Conservation (phyloP, 495 filamentous ascomycete genomes). For the Hypoxylon lenormandii region DNA sequence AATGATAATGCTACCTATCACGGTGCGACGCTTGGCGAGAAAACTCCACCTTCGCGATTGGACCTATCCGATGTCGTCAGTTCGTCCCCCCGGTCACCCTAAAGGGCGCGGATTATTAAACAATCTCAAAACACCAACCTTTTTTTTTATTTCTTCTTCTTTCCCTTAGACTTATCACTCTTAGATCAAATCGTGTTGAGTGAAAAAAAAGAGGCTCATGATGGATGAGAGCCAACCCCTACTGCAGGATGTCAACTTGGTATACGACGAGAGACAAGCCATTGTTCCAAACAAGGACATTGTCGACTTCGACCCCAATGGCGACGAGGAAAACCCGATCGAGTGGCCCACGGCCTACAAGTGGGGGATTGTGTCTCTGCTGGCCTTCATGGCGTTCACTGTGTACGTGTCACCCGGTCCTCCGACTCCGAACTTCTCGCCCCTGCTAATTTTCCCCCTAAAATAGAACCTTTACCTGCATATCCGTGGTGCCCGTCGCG, state of each 20-base stretch:
- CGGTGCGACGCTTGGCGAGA: constrained; percentile 8
- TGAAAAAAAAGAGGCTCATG: constrained; percentile 2
- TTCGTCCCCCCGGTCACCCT: background rate
- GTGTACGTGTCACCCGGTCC: constrained; percentile 56
- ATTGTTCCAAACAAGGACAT: constrained; percentile 42
- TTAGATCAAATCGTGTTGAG: background rate
- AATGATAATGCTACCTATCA: background rate
- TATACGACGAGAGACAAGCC: constrained; percentile 35
- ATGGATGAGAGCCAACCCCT: constrained; percentile 56
- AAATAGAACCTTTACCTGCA: constrained; percentile 67
- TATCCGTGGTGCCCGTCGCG: constrained; percentile 66
- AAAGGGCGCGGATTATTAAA: constrained; percentile 15
- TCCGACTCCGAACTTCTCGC: constrained; percentile 2
- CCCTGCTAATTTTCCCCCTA: constrained; percentile 40
- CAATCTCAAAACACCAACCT: no score
- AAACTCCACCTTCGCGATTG: constrained; percentile 26
- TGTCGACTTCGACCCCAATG: constrained; percentile 61
- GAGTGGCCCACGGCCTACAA: constrained; percentile 66
- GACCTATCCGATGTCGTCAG: constrained; percentile 37
- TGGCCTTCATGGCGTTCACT: constrained; percentile 66
- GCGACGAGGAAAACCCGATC: constrained; percentile 66
- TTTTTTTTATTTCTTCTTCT: background rate
- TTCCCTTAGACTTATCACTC: background rate
- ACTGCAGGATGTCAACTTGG: constrained; percentile 42
- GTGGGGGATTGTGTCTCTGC: constrained; percentile 60